Evolutionary conservation across 352 stramenopile species (phyloP), one percentile per base, ranked within the genome.

Genomic region (Globisporangium solare): DNA sequence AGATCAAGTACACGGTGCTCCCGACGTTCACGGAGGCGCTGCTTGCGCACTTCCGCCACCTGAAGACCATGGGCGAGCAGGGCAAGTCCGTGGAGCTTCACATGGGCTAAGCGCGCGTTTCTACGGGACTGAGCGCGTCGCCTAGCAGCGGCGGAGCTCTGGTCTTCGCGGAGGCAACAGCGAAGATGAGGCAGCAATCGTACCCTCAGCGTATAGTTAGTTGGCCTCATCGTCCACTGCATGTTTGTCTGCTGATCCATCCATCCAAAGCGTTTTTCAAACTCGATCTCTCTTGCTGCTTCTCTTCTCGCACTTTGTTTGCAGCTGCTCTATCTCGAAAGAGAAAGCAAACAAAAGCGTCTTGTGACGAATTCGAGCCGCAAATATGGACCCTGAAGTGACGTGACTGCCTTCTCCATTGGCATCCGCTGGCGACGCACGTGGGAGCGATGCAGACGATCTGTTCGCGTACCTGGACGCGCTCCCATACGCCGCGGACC

Each of bases 1-100:
- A 94, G 31, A 64, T 98, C 52, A 72, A 94, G 58, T 98, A 98
- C 83, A 89, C 82, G 43, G 79, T 95, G 71, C 71, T 97, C 18
- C 81, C 88, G 48, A 81, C 67, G 62, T 97, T 97, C 69, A 64
- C 54, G 27, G 64, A 72, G 37, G 91, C 91, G 27, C 73, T 97
- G 45, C 54, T 60, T 51, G 88, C 84, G 13, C 91, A 97, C 76
- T 83, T 97, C 32, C 66, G 83, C 15, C 90, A 97, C 73, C 83
- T 97, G 58, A 79, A 92, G 63, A 70, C 89, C 52, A 96, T 97
- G 85, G 91, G 91, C 37, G 63, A 74, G 56, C 71, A 89, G 70
- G 88, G 83, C 58, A 82, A 89, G 61, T 76, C 61, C 21, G 86
- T 91, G 58, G 71, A 71, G 49, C 66, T 95, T 46, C 86, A 95